Evolutionary conservation across 495 filamentous ascomycete genomes (phyloP).

Genomic region (Hyaloscypha hepaticicola): DNA sequence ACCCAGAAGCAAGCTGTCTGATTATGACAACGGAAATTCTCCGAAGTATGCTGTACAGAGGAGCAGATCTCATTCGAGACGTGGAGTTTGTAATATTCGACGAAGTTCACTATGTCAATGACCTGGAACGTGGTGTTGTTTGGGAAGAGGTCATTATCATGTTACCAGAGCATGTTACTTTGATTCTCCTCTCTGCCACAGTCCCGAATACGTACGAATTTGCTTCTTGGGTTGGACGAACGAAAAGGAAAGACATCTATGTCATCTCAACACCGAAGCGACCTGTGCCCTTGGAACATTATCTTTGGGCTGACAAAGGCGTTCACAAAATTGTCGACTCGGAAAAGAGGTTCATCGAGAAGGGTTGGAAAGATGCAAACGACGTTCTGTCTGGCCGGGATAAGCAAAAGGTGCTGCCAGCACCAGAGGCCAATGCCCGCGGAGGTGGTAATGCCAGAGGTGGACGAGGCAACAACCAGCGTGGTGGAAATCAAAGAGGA

Average conservation of each 20-base stretch:
- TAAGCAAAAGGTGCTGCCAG: constrained; percentile 61
- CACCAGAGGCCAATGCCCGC: constrained; percentile 40
- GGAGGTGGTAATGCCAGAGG: constrained; percentile 46
- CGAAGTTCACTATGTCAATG: constrained; percentile 98
- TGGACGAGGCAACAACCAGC: constrained; percentile 39
- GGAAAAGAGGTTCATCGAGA: constrained; percentile 85
- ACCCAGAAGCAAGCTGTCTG: constrained; percentile 93
- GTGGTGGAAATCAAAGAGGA: constrained; percentile 57
- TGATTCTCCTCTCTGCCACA: constrained; percentile 93
- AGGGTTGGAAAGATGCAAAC: constrained; percentile 94
- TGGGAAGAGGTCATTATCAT: constrained; percentile 99
- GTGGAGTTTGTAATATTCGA: constrained; percentile 99
- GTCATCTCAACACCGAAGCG: constrained; percentile 97
- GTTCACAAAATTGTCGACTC: constrained; percentile 93
- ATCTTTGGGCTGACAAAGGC: constrained; percentile 87
- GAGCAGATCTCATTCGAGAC: constrained; percentile 92
- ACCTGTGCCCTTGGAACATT: constrained; percentile 93
- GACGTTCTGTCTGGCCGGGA: constrained; percentile 78
- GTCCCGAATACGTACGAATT: constrained; percentile 98
- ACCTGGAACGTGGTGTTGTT: constrained; percentile 93
- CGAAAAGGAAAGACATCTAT: constrained; percentile 98
- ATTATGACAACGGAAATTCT: constrained; percentile 99
- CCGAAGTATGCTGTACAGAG: constrained; percentile 96
- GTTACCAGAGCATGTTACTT: constrained; percentile 93
- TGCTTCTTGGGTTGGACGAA: constrained; percentile 96